Conservation (phyloP, 2,329 filamentous ascomycete species). For the Zymoseptoria pseudotritici region DNA sequence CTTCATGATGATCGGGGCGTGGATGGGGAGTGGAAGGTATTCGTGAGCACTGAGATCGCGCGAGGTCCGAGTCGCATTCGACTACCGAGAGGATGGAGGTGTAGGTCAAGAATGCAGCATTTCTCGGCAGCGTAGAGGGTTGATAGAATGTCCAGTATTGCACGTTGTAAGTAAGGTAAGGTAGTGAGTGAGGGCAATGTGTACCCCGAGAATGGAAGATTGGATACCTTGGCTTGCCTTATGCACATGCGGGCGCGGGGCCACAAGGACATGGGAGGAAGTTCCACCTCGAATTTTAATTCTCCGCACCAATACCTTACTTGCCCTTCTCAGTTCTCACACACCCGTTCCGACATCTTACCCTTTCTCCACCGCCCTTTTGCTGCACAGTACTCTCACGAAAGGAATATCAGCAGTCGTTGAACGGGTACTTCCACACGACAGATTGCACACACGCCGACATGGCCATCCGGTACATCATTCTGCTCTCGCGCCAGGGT, state of each 20-base stretch:
- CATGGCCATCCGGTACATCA: slow-evolving; percentile 56
- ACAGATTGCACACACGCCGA: background rate
- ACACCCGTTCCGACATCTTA: background rate
- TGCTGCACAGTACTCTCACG: background rate
- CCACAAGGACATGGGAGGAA: too few relatives aligned
- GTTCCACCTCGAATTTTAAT: background rate
- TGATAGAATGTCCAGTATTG: background rate
- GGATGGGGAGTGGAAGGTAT: background rate
- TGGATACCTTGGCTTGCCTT: too few relatives aligned
- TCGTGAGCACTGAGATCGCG: background rate
- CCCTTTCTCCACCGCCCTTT: background rate
- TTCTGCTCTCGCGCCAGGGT: slow-evolving; percentile 93
- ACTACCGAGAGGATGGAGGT: background rate
- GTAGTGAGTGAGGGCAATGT: background rate
- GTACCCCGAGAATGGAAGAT: too few relatives aligned
- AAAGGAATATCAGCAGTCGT: background rate
- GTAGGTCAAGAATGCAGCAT: background rate
- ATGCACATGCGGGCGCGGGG: too few relatives aligned
- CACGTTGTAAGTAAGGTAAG: background rate
- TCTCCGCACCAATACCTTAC: background rate
- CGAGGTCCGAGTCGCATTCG: background rate
- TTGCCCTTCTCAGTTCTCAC: background rate
- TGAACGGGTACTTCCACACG: background rate
- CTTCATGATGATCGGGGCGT: slow-evolving; percentile 54
- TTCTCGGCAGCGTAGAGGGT: background rate